Base-by-base conservation (phyloP, 2,329 filamentous ascomycete species). In the Leptodontidium sp. region DNA sequence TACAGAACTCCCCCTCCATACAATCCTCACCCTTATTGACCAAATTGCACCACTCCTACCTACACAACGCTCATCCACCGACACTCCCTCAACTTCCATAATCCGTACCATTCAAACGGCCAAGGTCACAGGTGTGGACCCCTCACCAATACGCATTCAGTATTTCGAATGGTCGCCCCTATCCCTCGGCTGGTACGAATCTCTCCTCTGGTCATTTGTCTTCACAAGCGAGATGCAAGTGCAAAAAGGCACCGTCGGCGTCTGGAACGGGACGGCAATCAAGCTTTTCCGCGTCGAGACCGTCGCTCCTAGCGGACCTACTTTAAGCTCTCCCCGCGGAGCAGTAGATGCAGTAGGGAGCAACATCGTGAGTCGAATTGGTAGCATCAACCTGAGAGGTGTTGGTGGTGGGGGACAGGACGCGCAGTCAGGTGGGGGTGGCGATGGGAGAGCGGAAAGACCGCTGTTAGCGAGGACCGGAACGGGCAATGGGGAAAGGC, bases 81-180 rank as follows among this genome's bases (percentile, higher is more conserved):
- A 86, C 85, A 66, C 71, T 77, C 59, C 84, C 2, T 78, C 82
- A 15, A 74, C 84, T 11, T 84, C 84, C 35, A 82, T 83, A 3
- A 79, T 91, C 32, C 82, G 81, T 53, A 84, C 82, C 32, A 88
- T 93, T 69, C 85, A 84, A 68, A 83, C 85, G 21, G 85, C 91
- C 1, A 85, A 87, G 62, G 83, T 97, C 53, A 86, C 89, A 11
- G 90, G 89, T 9, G 88, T 97, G 47, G 93, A 97, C 57, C 87
- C 92, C 0, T 89, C 89, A 1, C 85, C 91, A 0, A 86, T 93
- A 64, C 87, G 92, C 40, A 91, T 96, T 17, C 94, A 98, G 77
- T 91, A 93, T 15, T 98, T 98, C 76, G 93, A 97, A 81, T 98
- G 95, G 95, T 95, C 94, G 2, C 90, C 93, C 0, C 84, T 97